Conservation (phyloP, 805 yeast genomes). For the Lipomyces sp. region DNA sequence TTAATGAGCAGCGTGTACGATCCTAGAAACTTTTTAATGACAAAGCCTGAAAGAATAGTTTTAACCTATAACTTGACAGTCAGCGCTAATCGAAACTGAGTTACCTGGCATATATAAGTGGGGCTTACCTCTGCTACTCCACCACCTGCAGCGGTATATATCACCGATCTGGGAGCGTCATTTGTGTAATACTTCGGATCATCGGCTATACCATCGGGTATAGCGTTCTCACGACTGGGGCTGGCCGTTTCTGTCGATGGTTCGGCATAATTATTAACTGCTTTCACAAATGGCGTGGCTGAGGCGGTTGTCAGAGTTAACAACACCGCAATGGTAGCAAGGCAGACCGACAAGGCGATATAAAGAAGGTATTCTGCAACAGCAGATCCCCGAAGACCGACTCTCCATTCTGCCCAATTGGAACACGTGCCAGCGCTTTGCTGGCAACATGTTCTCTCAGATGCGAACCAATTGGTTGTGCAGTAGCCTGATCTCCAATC, state of each 20-base stretch:
- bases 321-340: conserved; percentile 37
- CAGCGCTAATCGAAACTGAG: not conserved
- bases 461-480: conserved; percentile 44
- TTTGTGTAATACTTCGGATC: not conserved
- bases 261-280: too few relatives aligned
- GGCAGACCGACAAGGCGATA: conserved; percentile 16
- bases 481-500: conserved; percentile 56
- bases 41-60: conserved; percentile 57
- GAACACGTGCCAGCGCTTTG: conserved; percentile 35
- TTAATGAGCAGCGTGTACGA: conserved; percentile 50
- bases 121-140: conserved; percentile 54
- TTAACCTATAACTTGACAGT: conserved; percentile 37
- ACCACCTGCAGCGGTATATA: conserved; percentile 56
- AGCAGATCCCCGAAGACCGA: conserved; percentile 15
- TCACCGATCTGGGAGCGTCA: conserved; percentile 27
- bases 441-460: conserved; percentile 46
- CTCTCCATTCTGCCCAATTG: conserved; percentile 40
- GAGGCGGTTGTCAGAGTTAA: conserved; percentile 47
- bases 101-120: too few relatives aligned
- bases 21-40: conserved; percentile 53
- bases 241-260: not conserved
- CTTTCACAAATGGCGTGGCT: conserved; percentile 38
- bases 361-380: conserved; percentile 39
- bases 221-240: not conserved
- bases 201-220: too few relatives aligned